Percentiles rank a stretch among this genome's conserved stretches.
phyloP scores from a whole-genome alignment of 768 basidiomycete species.

The Pisolithus microcarpus region DNA sequence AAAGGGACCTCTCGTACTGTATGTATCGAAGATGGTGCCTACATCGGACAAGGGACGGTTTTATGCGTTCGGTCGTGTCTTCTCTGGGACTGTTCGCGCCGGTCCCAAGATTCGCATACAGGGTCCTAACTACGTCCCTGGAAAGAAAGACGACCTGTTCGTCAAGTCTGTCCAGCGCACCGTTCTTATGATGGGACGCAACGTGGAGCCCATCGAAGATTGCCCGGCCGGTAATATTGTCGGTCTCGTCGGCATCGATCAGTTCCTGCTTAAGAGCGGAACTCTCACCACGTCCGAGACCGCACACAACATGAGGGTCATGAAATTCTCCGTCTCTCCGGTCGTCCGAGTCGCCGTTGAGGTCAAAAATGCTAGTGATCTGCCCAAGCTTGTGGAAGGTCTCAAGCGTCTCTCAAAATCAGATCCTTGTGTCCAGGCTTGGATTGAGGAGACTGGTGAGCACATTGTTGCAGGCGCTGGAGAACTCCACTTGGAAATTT shows the following conservation, averaged over 20 bases:
- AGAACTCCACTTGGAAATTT: slow-evolving; percentile 98
- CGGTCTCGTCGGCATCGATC: slow-evolving; percentile 99
- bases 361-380: slow-evolving; percentile 98
- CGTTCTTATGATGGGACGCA: slow-evolving; percentile 99
- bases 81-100: slow-evolving; percentile 94
- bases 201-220: slow-evolving; percentile 97
- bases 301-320: slow-evolving; percentile 99
- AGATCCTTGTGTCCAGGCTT: slow-evolving; percentile 97
- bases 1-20: slow-evolving; percentile 91
- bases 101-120: slow-evolving; percentile 99
- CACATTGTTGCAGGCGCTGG: slow-evolving; percentile 99
- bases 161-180: slow-evolving; percentile 98
- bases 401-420: slow-evolving; percentile 99
- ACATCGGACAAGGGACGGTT: slow-evolving; percentile 99
- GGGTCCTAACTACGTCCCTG: slow-evolving; percentile 97
- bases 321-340: slow-evolving; percentile 99
- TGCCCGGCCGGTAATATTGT: slow-evolving; percentile 98
- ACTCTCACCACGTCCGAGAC: slow-evolving; percentile 97
- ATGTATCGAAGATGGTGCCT: slow-evolving; percentile 99
- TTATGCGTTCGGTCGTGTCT: slow-evolving; percentile 99
- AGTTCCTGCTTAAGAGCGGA: slow-evolving; percentile 99
- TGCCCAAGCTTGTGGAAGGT: slow-evolving; percentile 99
- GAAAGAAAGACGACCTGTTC: slow-evolving; percentile 98
- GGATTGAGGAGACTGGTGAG: slow-evolving; percentile 87
- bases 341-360: slow-evolving; percentile 99